These are phyloP conservation scores for Vaccinium darrowii DNA, from an alignment of 148 eudicot genomes.

Conservation along the genomic window DNA sequence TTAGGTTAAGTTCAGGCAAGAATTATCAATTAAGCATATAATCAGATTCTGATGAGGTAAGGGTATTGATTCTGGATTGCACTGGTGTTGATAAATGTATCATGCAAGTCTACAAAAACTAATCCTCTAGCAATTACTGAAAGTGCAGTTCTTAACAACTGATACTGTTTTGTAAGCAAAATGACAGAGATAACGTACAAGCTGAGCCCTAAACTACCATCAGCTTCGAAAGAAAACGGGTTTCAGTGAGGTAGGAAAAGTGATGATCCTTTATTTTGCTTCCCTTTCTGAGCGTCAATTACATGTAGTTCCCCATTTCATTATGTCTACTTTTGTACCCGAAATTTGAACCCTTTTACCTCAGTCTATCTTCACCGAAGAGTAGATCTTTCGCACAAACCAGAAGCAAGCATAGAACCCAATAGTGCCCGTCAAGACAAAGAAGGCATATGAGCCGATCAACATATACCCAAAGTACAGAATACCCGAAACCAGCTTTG, in stretches of 20 bases:
- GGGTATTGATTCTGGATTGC: background rate
- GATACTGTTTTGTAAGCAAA: background rate
- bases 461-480: constrained; percentile 44
- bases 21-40: background rate
- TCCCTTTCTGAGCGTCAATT: background rate
- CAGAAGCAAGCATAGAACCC: constrained; percentile 45
- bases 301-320: background rate
- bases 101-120: background rate
- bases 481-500: constrained; percentile 43
- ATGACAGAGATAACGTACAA: constrained; percentile 9
- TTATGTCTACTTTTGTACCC: background rate
- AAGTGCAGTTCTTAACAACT: constrained; percentile 9
- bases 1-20: background rate
- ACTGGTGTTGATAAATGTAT: background rate
- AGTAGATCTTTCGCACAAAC: constrained; percentile 44
- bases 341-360: background rate
- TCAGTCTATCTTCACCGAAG: constrained; percentile 44
- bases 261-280: background rate
- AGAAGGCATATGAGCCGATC: constrained; percentile 38
- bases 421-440: constrained; percentile 43
- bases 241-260: background rate
- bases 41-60: background rate
- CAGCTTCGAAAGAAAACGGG: background rate
- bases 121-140: background rate
- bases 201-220: constrained; percentile 12